phyloP scores from a whole-genome alignment of 2,329 filamentous ascomycete genomes.

The Didymella pomorum region DNA sequence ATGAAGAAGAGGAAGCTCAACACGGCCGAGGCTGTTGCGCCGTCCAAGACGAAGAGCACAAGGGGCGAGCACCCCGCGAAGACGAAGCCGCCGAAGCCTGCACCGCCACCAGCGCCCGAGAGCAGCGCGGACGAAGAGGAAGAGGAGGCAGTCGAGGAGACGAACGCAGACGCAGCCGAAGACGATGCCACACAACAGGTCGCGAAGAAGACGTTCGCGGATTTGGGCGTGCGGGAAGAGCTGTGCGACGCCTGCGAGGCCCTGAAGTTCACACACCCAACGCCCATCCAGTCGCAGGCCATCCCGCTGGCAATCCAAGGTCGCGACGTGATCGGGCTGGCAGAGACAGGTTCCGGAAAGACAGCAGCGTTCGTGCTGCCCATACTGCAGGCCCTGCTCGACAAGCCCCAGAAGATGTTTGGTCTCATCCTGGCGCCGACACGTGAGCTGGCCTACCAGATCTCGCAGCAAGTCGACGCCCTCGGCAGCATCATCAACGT shows the following conservation, averaged over 20 bases:
- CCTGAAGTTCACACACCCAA: conserved; percentile 84
- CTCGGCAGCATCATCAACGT: conserved; percentile 89
- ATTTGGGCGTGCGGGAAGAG: conserved; percentile 81
- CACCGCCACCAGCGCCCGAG: conserved; percentile 30
- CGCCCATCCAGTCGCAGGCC: conserved; percentile 85
- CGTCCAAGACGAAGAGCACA: conserved; percentile 12
- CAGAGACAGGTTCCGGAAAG: conserved; percentile 95
- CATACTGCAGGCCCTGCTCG: conserved; percentile 87
- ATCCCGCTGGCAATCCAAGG: conserved; percentile 83
- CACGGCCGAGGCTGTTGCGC: conserved; percentile 16
- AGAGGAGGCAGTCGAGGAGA: conserved; percentile 9
- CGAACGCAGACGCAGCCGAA: conserved; percentile 8
- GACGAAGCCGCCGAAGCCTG: conserved; percentile 27
- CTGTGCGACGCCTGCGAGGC: conserved; percentile 87
- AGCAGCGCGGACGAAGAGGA: conserved; percentile 39
- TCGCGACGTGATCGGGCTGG: conserved; percentile 89
- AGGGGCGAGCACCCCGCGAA: conserved; percentile 17
- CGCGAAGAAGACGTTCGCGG: conserved; percentile 70
- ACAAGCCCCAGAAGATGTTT: conserved; percentile 84
- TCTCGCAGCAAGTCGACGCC: conserved; percentile 85
- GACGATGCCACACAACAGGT: neutral
- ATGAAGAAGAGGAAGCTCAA: conserved; percentile 57
- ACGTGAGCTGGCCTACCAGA: conserved; percentile 91
- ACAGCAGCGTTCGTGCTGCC: conserved; percentile 94
- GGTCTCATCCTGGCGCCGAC: conserved; percentile 93